Conservation (phyloP, 2,329 filamentous ascomycete genomes). For the Endoconidiophora laricicola region DNA sequence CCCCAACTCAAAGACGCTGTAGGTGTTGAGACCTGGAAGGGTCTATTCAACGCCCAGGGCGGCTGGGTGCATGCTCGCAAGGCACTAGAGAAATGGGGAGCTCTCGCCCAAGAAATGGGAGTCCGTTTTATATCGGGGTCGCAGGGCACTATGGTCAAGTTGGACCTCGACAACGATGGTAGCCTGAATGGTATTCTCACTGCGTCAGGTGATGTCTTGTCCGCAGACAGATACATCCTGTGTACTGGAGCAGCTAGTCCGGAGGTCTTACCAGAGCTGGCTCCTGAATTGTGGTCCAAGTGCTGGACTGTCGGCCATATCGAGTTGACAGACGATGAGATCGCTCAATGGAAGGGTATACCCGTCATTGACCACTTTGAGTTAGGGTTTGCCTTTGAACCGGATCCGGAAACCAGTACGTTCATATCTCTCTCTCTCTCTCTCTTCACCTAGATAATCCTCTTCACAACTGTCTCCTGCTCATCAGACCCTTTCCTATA, state of each 20-base stretch:
- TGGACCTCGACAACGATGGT: constrained; percentile 13
- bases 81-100: constrained; percentile 9
- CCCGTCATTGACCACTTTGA: constrained; percentile 31
- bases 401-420: constrained; percentile 12
- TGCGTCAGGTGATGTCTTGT: constrained; percentile 25
- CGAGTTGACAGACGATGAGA: constrained; percentile 40
- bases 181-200: constrained; percentile 17
- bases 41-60: constrained; percentile 17
- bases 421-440: background rate
- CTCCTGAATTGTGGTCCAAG: constrained; percentile 1
- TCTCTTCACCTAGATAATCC: background rate
- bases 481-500: no score
- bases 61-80: constrained; percentile 20
- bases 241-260: constrained; percentile 49
- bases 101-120: constrained; percentile 15
- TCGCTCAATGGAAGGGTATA: constrained; percentile 31
- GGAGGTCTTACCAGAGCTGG: constrained; percentile 46
- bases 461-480: background rate
- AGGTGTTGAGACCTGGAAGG: constrained; percentile 1
- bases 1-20: constrained; percentile 1
- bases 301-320: constrained; percentile 41
- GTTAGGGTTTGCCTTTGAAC: constrained; percentile 15
- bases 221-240: constrained; percentile 43
- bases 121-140: constrained; percentile 20
- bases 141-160: constrained; percentile 17